These are phyloP conservation scores for Arabidopsis suecica DNA, from an alignment of 345 rosid genomes.

Conservation along the genomic window DNA sequence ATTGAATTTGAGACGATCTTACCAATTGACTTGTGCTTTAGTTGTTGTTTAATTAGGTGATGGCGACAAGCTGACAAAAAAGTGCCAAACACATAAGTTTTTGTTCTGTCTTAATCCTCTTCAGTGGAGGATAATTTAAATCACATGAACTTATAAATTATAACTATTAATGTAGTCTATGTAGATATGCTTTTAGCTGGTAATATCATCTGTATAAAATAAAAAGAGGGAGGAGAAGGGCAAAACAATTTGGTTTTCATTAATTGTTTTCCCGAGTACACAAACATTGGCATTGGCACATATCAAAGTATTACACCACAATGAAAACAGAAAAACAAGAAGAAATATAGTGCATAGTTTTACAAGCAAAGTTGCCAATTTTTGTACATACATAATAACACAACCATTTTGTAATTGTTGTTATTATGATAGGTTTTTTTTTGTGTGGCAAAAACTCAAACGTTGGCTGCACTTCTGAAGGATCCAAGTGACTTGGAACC, in stretches of 20 bases:
- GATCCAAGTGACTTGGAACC: constrained; percentile 86
- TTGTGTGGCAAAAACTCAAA: constrained; percentile 36
- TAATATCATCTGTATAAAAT: neutral
- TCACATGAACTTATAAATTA: neutral
- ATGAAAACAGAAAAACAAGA: neutral
- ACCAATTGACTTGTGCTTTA: neutral
- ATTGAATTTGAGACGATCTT: constrained; percentile 1
- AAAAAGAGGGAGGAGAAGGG: neutral
- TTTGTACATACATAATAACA: constrained; percentile 36
- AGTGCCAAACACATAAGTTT: neutral
- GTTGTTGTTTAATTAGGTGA: neutral
- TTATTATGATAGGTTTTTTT: constrained; percentile 1
- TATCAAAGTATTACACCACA: constrained; percentile 23
- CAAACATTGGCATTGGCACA: constrained; percentile 30
- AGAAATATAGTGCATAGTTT: constrained; percentile 10
- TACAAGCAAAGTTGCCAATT: constrained; percentile 27
- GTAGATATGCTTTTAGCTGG: neutral
- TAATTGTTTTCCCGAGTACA: constrained; percentile 32
- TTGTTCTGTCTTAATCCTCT: neutral
- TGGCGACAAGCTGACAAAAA: constrained; percentile 3
- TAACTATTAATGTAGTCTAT: neutral
- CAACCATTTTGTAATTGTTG: constrained; percentile 26
- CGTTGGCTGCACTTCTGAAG: constrained; percentile 73
- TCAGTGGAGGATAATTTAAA: neutral
- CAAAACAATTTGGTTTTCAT: constrained; percentile 44